phyloP scores from a whole-genome alignment of 768 basidiomycete genomes.

The Candolleomyces aberdarensis region DNA sequence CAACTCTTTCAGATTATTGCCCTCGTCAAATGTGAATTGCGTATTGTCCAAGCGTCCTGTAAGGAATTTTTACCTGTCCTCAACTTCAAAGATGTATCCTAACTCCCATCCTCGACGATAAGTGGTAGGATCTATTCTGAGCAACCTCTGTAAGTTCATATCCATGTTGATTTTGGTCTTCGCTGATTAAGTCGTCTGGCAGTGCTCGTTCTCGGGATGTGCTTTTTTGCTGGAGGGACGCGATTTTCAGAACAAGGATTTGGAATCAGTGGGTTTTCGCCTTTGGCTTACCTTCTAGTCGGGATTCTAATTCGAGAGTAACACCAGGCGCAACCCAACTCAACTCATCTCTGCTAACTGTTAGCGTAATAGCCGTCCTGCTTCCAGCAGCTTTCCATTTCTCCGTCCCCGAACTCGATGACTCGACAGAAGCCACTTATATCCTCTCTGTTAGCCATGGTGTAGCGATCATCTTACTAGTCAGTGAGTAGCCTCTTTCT shows the following conservation, averaged over 20 bases:
- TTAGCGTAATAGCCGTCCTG: constrained; percentile 81
- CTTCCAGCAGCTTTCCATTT: constrained; percentile 77
- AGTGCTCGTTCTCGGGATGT: constrained; percentile 86
- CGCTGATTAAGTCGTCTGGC: background rate
- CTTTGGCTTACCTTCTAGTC: constrained; percentile 12
- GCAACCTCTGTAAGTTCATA: constrained; percentile 55
- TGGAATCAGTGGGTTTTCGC: constrained; percentile 51
- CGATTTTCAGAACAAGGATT: constrained; percentile 79
- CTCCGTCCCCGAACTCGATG: constrained; percentile 26
- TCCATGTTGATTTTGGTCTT: background rate
- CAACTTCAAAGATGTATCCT: background rate
- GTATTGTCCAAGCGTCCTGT: constrained; percentile 80
- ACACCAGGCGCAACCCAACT: constrained; percentile 63
- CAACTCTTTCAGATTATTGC: constrained; percentile 60
- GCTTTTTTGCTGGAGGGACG: constrained; percentile 80
- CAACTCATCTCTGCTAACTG: constrained; percentile 68
- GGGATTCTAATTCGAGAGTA: constrained; percentile 16
- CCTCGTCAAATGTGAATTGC: constrained; percentile 75
- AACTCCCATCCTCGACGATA: constrained; percentile 5
- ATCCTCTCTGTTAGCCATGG: constrained; percentile 73
- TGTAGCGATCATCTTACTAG: constrained; percentile 73
- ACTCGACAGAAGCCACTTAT: constrained; percentile 31
- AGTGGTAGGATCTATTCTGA: constrained; percentile 84
- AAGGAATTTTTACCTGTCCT: constrained; percentile 19
- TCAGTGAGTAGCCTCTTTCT: constrained; percentile 46